Conservation (phyloP, 2,329 filamentous ascomycete species). For the Phialocephala sp. region DNA sequence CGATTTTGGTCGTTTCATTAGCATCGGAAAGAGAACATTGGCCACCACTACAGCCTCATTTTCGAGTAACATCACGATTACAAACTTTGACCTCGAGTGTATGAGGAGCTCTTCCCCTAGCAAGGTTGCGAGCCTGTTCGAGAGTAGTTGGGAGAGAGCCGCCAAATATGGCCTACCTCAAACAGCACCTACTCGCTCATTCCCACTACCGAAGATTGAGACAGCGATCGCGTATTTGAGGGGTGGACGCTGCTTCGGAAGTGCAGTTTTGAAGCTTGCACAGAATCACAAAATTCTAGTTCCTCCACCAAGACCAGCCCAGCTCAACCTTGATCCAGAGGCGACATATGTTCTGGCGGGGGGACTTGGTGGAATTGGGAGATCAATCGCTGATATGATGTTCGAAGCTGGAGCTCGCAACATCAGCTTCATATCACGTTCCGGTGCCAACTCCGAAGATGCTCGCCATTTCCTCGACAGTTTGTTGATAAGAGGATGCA, state of each 20-base stretch:
- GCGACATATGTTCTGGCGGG: conserved; percentile 45
- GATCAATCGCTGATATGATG: conserved; percentile 37
- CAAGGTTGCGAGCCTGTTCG: neutral
- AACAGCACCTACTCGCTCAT: conserved; percentile 6
- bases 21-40: neutral
- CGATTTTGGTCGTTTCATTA: conserved; percentile 15
- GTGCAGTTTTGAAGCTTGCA: conserved; percentile 11
- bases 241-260: conserved; percentile 10
- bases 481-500: conserved; percentile 8
- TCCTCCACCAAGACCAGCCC: conserved; percentile 11
- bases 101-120: conserved; percentile 3
- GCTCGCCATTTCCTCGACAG: neutral
- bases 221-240: conserved; percentile 6
- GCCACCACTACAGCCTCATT: neutral
- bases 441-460: neutral
- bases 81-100: conserved; percentile 14
- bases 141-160: conserved; percentile 10
- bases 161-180: conserved; percentile 10
- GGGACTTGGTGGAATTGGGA: conserved; percentile 48
- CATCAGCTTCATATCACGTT: conserved; percentile 13
- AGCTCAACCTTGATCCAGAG: conserved; percentile 9
- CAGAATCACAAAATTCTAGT: conserved; percentile 6
- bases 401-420: conserved; percentile 11
- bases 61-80: conserved; percentile 9
- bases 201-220: neutral